These are phyloP conservation scores for Sodiomyces alkalinus DNA, from an alignment of 2,329 filamentous ascomycete species.

Conservation along the genomic window DNA sequence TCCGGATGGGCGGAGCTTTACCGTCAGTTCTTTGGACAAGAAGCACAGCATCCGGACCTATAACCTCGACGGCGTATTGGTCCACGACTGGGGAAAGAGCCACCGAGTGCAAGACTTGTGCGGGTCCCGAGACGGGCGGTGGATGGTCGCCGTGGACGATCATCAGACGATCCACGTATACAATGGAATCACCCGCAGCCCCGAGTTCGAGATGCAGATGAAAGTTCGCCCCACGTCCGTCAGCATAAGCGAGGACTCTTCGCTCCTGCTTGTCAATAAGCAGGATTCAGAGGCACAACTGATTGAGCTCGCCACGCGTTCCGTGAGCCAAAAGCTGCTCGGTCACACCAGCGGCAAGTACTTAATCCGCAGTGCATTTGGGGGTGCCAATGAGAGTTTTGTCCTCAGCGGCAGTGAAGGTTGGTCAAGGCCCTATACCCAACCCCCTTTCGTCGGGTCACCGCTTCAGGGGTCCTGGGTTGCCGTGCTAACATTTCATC, in stretches of 20 bases:
- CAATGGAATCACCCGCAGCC: conserved; percentile 58
- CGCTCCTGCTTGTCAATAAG: conserved; percentile 68
- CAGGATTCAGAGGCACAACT: conserved; percentile 62
- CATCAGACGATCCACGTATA: conserved; percentile 63
- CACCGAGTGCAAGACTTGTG: conserved; percentile 73
- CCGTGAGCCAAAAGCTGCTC: conserved; percentile 57
- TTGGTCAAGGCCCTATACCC: conserved; percentile 15
- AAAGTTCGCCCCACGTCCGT: conserved; percentile 63
- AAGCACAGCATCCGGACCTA: conserved; percentile 54
- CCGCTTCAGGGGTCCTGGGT: too few relatives aligned
- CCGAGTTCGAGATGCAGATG: conserved; percentile 59
- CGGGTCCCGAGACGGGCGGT: conserved; percentile 66
- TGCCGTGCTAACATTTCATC: background rate
- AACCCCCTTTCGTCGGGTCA: background rate
- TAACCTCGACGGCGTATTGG: conserved; percentile 44
- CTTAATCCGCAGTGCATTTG: conserved; percentile 71
- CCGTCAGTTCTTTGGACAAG: conserved; percentile 63
- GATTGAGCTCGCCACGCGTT: conserved; percentile 59
- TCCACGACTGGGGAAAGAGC: conserved; percentile 51
- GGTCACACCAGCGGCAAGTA: conserved; percentile 63
- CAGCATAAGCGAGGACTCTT: conserved; percentile 67
- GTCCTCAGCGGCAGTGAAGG: conserved; percentile 86
- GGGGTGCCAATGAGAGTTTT: conserved; percentile 83
- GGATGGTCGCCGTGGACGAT: conserved; percentile 65
- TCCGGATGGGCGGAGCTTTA: conserved; percentile 59